Evolutionary conservation across 768 basidiomycete species (phyloP).

Genomic region (Rhizopogon roseolus): DNA sequence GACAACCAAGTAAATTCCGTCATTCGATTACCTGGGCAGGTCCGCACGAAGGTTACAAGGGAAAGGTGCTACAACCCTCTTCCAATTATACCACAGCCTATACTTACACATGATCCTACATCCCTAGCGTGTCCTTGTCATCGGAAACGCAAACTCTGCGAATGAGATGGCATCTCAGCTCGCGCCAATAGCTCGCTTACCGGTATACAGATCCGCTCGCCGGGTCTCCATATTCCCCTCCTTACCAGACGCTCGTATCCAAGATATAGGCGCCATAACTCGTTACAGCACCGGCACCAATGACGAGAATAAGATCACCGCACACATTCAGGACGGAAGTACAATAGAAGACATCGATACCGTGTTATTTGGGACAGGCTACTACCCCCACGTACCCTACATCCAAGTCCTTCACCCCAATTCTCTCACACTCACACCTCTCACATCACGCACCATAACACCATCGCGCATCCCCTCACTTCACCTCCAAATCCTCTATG

Average conservation of each 20-base stretch:
- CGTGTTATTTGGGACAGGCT: conserved; percentile 45
- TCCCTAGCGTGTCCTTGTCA: conserved; percentile 37
- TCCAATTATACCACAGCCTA: neutral
- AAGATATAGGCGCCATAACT: conserved; percentile 36
- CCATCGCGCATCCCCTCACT: conserved; percentile 40
- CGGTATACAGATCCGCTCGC: conserved; percentile 44
- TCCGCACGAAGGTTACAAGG: conserved; percentile 27
- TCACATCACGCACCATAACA: conserved; percentile 21
- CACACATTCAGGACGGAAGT: conserved; percentile 33
- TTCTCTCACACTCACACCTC: conserved; percentile 14
- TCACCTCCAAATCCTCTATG: conserved; percentile 42
- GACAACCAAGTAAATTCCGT: conserved; percentile 27
- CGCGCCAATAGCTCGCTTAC: conserved; percentile 29
- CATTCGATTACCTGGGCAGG: conserved; percentile 42
- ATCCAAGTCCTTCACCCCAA: conserved; percentile 26
- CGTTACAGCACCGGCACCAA: conserved; percentile 21
- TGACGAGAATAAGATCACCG: conserved; percentile 24
- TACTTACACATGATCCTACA: neutral
- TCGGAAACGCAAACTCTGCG: conserved; percentile 49
- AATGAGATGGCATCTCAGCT: conserved; percentile 51
- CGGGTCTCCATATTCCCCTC: conserved; percentile 37
- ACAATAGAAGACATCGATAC: conserved; percentile 35
- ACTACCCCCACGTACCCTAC: conserved; percentile 36
- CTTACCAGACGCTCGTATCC: conserved; percentile 39
- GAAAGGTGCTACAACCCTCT: conserved; percentile 17